Percentiles rank a stretch among this genome's conserved stretches.
Evolutionary conservation across 2,329 filamentous ascomycete species (phyloP).

Genomic region (Colletotrichum scovillei): DNA sequence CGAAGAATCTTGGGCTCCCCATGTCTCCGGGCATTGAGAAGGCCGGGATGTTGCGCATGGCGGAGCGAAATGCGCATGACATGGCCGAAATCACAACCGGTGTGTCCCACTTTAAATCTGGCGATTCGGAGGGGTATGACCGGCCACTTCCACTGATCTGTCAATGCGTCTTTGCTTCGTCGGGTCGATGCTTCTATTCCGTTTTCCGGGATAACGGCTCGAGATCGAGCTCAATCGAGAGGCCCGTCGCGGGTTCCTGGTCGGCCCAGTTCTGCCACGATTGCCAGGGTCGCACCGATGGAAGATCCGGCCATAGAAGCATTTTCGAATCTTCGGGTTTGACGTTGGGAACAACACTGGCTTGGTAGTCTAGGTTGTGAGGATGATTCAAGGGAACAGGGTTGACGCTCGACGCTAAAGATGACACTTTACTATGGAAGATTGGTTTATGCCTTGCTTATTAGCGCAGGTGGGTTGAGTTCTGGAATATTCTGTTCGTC

Average conservation of each 20-base stretch:
- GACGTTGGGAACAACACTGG: background rate
- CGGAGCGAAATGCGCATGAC: slow-evolving; percentile 34
- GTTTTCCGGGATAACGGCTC: slow-evolving; percentile 17
- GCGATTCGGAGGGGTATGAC: slow-evolving; percentile 29
- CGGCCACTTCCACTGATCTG: slow-evolving; percentile 28
- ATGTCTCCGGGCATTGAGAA: slow-evolving; percentile 32
- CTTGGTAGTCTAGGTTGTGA: background rate
- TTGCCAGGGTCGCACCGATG: background rate
- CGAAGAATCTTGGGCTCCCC: slow-evolving; percentile 19
- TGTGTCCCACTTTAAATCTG: slow-evolving; percentile 20
- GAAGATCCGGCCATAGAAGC: slow-evolving; percentile 3
- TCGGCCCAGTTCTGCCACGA: slow-evolving; percentile 4
- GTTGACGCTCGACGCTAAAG: slow-evolving; percentile 7
- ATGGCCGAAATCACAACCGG: slow-evolving; percentile 32
- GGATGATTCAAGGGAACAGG: background rate
- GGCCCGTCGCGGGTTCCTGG: slow-evolving; percentile 14
- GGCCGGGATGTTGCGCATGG: slow-evolving; percentile 32
- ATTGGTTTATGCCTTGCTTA: background rate
- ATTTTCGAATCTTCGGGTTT: slow-evolving; percentile 15
- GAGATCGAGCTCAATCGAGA: background rate
- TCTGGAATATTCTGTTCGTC: background rate
- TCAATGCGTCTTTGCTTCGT: slow-evolving; percentile 25
- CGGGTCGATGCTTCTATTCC: slow-evolving; percentile 1
- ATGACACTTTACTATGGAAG: background rate
- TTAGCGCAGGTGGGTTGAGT: no score